Evolutionary conservation across 495 filamentous ascomycete species (phyloP), one percentile per base, ranked within the genome.

Genomic region (Penicillium antarcticum): DNA sequence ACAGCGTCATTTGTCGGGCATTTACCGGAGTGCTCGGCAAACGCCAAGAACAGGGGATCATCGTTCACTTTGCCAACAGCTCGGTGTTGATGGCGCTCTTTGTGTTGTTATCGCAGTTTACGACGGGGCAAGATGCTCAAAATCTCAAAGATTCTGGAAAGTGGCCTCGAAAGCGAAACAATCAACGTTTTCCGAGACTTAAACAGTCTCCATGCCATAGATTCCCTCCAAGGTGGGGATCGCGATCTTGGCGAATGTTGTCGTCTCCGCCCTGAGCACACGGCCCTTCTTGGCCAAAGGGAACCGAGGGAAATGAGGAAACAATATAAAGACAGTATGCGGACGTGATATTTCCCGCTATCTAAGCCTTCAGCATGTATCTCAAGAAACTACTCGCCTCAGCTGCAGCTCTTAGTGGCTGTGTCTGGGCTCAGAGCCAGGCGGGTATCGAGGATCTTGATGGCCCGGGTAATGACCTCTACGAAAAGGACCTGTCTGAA

Each of bases 401-500:
- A 42, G 51, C 46, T 16, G 41, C 36, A 34, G 51, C 46, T 46
- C 51, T 58, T 13, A 55, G 41, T 35, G 51, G 46, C 46, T 29
- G 26, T 5, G 56, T 33, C 41, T 51, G 43, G n/a, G 56, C 56
- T 3, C 56, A 58, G 39, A 58, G 56, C n/a, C 56, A 55, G 37
- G 45, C 51, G 19, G 56, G 56, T 17, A 16, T 58, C 42, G 56
- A 42, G 4, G 40, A 44, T 34, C 56, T 58, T 42, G 56, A 51
- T 43, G 42, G 13, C 42, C 51, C 56, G 2, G 56, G 56, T 8
- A 48, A 55, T 51, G 56, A 58, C n/a, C 51, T 58, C 35, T 58
- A 58, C 37, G 56, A 19, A n/a, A 58, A 58, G 42, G 56, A 58
- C 37, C 51, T 58, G 10, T 58, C 56, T 4, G 21, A 45, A 35